Conservation (phyloP, 768 basidiomycete genomes). For the Macrolepiota dolichaula region DNA sequence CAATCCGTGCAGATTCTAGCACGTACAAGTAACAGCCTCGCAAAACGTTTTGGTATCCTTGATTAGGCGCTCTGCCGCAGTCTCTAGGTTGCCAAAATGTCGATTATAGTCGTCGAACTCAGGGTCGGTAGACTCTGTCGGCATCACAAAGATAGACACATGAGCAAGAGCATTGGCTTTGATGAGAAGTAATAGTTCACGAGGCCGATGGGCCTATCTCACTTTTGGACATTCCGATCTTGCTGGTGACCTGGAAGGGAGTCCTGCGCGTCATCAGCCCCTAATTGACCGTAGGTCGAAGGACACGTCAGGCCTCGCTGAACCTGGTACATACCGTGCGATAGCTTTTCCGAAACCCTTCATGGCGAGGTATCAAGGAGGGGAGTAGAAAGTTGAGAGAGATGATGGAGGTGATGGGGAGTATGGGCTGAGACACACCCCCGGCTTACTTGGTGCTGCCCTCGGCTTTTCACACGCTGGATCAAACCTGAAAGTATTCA, state of each 20-base stretch:
- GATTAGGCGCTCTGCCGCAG: conserved; percentile 81
- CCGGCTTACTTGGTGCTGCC: not conserved
- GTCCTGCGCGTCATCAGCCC: conserved; percentile 49
- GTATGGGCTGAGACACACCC: not conserved
- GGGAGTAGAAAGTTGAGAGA: not conserved
- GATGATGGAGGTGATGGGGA: conserved; percentile 1
- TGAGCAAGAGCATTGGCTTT: not conserved
- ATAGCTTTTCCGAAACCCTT: conserved; percentile 82
- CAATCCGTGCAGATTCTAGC: not conserved
- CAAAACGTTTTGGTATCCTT: conserved; percentile 90
- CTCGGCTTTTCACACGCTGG: conserved; percentile 16
- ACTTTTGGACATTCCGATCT: conserved; percentile 94
- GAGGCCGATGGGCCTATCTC: conserved; percentile 22
- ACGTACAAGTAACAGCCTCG: conserved; percentile 75
- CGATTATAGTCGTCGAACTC: conserved; percentile 88
- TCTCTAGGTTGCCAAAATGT: conserved; percentile 74
- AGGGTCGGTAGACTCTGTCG: conserved; percentile 71
- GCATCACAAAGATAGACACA: not conserved
- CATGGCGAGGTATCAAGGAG: conserved; percentile 41
- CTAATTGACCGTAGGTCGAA: not conserved
- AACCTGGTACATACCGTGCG: conserved; percentile 49
- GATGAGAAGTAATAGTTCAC: not conserved
- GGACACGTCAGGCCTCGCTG: not conserved
- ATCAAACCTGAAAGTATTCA: not conserved
- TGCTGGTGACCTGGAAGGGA: conserved; percentile 84